A percentile compares a stretch with the other conserved stretches of the same genome.
These are phyloP conservation scores for Geosmithia flava DNA, from an alignment of 2,329 filamentous ascomycete genomes.

Conservation along the genomic window DNA sequence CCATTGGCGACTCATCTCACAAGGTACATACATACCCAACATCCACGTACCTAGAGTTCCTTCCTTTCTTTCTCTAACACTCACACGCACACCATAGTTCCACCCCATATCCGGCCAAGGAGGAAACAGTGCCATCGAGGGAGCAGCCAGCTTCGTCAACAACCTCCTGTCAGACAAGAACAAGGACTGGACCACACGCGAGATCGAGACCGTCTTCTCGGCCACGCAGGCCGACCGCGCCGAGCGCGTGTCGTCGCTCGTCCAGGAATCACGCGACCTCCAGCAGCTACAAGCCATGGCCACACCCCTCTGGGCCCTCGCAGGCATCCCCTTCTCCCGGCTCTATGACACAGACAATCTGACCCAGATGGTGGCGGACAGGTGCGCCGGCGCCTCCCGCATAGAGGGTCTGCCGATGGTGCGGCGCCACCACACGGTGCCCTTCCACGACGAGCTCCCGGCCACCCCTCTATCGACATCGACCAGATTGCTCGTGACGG, in stretches of 20 bases:
- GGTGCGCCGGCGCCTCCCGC: background rate
- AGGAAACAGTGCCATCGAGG: constrained; percentile 1
- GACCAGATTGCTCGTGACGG: background rate
- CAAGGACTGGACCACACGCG: background rate
- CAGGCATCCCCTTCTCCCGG: background rate
- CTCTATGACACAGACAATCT: too few relatives aligned
- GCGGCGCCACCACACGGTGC: background rate
- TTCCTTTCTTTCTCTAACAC: too few relatives aligned
- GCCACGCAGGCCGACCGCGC: background rate
- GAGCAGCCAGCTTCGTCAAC: constrained; percentile 1
- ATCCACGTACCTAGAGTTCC: too few relatives aligned
- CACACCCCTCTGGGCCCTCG: background rate
- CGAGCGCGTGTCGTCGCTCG: background rate
- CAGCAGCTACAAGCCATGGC: background rate
- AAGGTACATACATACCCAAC: constrained; percentile 14
- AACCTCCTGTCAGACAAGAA: background rate
- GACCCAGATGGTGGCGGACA: background rate
- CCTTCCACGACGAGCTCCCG: background rate
- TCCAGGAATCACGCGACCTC: background rate
- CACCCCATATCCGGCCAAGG: constrained; percentile 1
- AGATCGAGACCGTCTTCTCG: background rate
- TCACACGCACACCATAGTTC: background rate
- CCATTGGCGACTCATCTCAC: constrained; percentile 27
- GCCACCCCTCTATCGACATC: background rate
- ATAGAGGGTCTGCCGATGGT: background rate